Evolutionary conservation across 495 filamentous ascomycete species (phyloP).

Genomic region (Penicillium herquei): DNA sequence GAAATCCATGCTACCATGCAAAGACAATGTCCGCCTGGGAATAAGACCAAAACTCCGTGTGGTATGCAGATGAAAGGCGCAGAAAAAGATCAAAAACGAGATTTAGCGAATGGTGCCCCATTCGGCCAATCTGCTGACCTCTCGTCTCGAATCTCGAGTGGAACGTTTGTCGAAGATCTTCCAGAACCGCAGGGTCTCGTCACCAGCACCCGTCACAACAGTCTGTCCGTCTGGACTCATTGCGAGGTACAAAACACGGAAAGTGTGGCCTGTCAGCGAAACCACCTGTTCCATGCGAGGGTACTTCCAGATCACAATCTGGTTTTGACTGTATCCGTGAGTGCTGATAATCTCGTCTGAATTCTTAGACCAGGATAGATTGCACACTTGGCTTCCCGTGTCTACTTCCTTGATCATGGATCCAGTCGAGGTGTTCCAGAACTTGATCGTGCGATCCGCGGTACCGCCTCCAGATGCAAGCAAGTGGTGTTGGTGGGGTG

Average conservation of each 20-base stretch:
- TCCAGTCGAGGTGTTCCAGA: conserved; percentile 89
- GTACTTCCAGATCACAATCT: conserved; percentile 99
- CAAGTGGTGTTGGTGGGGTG: conserved; percentile 88
- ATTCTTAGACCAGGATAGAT: conserved; percentile 92
- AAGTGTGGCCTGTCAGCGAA: conserved; percentile 92
- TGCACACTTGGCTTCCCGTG: conserved; percentile 96
- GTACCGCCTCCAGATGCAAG: conserved; percentile 96
- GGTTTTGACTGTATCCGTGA: conserved; percentile 96
- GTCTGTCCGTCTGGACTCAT: conserved; percentile 95
- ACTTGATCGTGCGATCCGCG: conserved; percentile 92
- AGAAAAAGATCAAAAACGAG: neutral
- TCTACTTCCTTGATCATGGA: conserved; percentile 80
- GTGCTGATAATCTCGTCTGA: conserved; percentile 96
- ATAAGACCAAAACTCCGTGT: conserved; percentile 39
- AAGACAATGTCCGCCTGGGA: conserved; percentile 12
- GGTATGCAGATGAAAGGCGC: conserved; percentile 34
- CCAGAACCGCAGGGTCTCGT: conserved; percentile 96
- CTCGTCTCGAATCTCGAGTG: conserved; percentile 50
- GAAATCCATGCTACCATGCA: conserved; percentile 24
- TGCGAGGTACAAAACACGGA: conserved; percentile 89
- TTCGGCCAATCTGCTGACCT: conserved; percentile 59
- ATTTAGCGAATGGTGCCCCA: conserved; percentile 23
- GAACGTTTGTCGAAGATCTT: conserved; percentile 78
- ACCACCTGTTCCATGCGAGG: conserved; percentile 96
- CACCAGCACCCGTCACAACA: conserved; percentile 93